Evolutionary conservation across 139 green algal species (phyloP), one percentile per base, ranked within the genome.

Genomic region (Chlorella sp.): DNA sequence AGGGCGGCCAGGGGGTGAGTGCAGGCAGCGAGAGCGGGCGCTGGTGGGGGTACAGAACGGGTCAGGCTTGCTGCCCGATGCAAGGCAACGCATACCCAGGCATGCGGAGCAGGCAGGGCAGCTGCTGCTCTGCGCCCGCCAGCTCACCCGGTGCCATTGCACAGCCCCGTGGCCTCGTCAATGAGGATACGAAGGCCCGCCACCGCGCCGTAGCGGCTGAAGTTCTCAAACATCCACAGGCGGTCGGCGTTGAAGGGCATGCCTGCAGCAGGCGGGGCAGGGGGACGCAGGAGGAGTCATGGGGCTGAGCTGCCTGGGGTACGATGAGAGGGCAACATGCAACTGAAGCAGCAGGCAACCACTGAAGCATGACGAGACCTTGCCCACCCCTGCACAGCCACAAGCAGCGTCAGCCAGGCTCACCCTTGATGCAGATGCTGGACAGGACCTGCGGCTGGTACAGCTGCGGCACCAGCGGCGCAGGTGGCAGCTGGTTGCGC

Each of bases 151-250:
- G 81, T 86, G 81, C 82, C 82, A 36, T 34, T 82, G 63, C 82
- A 87, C 34, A 83, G 63, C 1, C 70, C 74, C 17, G 81, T 87
- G 32, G 63, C 23, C 38, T 90, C 81, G 13, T 90, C 81, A 21
- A 85, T 41, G 4, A 85, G 60, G 44, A 88, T 60, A 16, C 57
- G 62, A 47, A 90, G 67, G 3, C 73, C 63, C 12, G 55, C 64
- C 26, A 90, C 57, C 12, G 82, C 73, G 25, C 87, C 87, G n/a
- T 86, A 90, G 47, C 71, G 68, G 2, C 82, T 55, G 72, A 90
- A 90, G 73, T 88, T 80, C 44, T 90, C 87, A 62, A 83, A 90
- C 64, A 90, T 4, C 87, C 87, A 90, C n/a, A 90, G 80, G 7
- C 87, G 71, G 80, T 90, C 87, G 3, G 87, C 76, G 21, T 36